Evolutionary conservation across 805 yeast species (phyloP).

Genomic region (Cyberlindnera japonica): DNA sequence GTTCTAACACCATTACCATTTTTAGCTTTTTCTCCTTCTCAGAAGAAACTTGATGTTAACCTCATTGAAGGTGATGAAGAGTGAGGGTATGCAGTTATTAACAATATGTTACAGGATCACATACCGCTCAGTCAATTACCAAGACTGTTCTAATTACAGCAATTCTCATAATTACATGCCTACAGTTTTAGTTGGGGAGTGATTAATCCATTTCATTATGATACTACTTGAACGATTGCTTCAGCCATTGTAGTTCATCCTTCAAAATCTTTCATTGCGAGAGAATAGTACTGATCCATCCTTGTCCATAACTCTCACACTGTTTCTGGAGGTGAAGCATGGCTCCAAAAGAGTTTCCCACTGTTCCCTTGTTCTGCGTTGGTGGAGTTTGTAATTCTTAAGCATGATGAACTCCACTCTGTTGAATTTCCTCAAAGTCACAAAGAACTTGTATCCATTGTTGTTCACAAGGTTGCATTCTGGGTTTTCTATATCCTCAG

Average conservation of each 20-base stretch:
- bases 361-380: conserved; percentile 35
- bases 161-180: not conserved
- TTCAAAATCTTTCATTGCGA: conserved; percentile 13
- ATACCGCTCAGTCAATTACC: not conserved
- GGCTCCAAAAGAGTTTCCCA: conserved; percentile 36
- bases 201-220: not conserved
- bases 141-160: not conserved
- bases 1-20: conserved; percentile 8
- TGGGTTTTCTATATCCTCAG: conserved; percentile 24
- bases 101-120: conserved; percentile 3
- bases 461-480: conserved; percentile 33
- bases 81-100: conserved; percentile 9
- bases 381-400: conserved; percentile 35
- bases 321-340: conserved; percentile 32
- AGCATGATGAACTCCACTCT: conserved; percentile 36
- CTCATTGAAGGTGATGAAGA: conserved; percentile 6
- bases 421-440: conserved; percentile 29
- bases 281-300: conserved; percentile 42
- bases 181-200: not conserved
- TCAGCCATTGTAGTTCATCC: not conserved
- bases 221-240: not conserved
- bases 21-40: conserved; percentile 1
- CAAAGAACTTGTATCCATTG: conserved; percentile 34
- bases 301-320: conserved; percentile 34
- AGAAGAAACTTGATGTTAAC: conserved; percentile 9